These are phyloP conservation scores for Phytopythium ostracodes DNA, from an alignment of 352 stramenopile species.

Conservation along the genomic window DNA sequence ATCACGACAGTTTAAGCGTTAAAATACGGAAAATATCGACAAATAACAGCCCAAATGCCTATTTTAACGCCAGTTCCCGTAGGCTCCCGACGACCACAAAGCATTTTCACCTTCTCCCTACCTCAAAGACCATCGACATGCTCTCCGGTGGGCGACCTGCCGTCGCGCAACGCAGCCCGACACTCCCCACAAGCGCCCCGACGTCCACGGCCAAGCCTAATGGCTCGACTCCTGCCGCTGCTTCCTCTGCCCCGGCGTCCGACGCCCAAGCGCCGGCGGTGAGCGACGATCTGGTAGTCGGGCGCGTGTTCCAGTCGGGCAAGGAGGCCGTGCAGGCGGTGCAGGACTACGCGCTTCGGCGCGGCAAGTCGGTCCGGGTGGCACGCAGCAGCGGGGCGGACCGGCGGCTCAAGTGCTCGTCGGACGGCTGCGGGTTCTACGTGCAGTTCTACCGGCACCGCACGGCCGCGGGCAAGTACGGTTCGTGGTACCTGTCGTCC, in stretches of 20 bases:
- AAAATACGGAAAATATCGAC: too few species aligned
- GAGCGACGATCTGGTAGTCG: constrained; percentile 11
- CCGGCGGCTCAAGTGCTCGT: constrained; percentile 20
- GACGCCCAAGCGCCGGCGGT: neutral
- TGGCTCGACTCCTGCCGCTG: neutral
- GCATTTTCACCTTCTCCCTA: too few species aligned
- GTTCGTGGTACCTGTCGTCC: constrained; percentile 31
- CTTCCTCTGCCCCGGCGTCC: neutral
- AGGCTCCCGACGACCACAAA: too few species aligned
- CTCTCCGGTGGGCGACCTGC: too few species aligned
- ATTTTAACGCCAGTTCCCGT: too few species aligned
- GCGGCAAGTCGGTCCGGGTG: constrained; percentile 20
- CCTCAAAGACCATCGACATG: too few species aligned
- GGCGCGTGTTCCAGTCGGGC: constrained; percentile 20
- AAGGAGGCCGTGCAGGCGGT: constrained; percentile 20
- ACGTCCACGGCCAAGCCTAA: too few species aligned
- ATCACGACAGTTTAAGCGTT: too few species aligned
- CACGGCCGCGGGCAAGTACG: constrained; percentile 17
- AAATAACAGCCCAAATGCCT: too few species aligned
- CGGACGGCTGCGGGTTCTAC: constrained; percentile 20
- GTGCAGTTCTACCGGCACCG: constrained; percentile 30
- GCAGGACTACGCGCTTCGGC: constrained; percentile 27
- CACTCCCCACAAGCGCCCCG: too few species aligned
- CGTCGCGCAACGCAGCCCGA: too few species aligned
- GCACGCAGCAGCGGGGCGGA: constrained; percentile 23